A percentile compares a stretch with the other conserved stretches of the same genome.
phyloP scores from a whole-genome alignment of 2,329 filamentous ascomycete genomes.

The Ceratocystis eucalypticola region DNA sequence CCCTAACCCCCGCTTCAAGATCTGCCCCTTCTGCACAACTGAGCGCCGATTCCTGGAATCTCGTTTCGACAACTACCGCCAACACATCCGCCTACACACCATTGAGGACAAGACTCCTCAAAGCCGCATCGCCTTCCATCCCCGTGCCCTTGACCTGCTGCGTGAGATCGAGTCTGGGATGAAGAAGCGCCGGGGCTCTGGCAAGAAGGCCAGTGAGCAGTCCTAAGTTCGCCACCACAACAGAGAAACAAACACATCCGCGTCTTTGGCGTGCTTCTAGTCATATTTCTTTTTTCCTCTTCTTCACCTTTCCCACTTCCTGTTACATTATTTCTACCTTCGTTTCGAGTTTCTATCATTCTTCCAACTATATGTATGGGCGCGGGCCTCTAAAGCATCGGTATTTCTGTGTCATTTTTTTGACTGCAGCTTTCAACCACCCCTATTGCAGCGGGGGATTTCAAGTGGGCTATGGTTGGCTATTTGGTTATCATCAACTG shows the following conservation, averaged over 20 bases:
- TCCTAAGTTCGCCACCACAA: constrained; percentile 3
- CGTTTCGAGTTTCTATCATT: constrained; percentile 11
- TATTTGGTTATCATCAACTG: constrained; percentile 5
- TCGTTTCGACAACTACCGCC: constrained; percentile 29
- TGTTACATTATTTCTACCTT: constrained; percentile 13
- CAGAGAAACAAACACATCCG: background rate
- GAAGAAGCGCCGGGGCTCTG: constrained; percentile 19
- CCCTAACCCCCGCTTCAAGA: constrained; percentile 14
- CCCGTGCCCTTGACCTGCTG: constrained; percentile 23
- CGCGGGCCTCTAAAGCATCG: constrained; percentile 3
- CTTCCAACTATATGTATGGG: constrained; percentile 7
- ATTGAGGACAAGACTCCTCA: constrained; percentile 22
- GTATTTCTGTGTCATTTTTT: background rate
- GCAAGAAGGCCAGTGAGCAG: constrained; percentile 17
- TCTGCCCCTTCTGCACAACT: constrained; percentile 19
- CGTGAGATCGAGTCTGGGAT: constrained; percentile 20
- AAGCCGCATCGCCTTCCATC: constrained; percentile 25
- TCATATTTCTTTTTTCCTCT: constrained; percentile 11
- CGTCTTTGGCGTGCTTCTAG: constrained; percentile 9
- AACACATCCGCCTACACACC: constrained; percentile 30
- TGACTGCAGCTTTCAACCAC: background rate
- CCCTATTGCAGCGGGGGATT: background rate
- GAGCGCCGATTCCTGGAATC: constrained; percentile 16
- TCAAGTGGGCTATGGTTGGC: no score
- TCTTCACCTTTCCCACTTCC: constrained; percentile 4